phyloP scores from a whole-genome alignment of 768 basidiomycete species.

The Tylopilus intermedius region DNA sequence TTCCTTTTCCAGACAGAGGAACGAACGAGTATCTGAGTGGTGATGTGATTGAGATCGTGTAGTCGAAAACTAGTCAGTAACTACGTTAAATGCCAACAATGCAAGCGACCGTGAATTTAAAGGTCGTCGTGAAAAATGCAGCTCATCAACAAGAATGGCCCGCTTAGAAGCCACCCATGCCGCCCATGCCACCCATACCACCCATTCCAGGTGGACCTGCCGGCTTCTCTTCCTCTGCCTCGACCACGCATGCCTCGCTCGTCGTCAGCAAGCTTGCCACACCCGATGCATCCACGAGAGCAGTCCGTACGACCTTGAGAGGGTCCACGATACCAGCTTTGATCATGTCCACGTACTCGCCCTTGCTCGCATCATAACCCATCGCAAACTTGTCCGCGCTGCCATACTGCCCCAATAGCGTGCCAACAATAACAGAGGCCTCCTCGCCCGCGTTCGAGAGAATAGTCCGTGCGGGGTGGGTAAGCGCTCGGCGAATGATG shows the following conservation, averaged over 20 bases:
- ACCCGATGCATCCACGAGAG: constrained; percentile 86
- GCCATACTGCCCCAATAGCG: constrained; percentile 66
- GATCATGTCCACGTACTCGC: constrained; percentile 95
- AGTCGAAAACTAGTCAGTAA: too few relatives aligned
- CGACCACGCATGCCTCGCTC: constrained; percentile 88
- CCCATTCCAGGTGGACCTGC: constrained; percentile 52
- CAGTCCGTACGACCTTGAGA: constrained; percentile 91
- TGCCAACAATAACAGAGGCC: constrained; percentile 62
- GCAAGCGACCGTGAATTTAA: not conserved
- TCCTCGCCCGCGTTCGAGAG: constrained; percentile 61
- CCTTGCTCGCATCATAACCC: constrained; percentile 90
- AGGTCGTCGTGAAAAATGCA: not conserved
- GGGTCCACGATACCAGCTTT: constrained; percentile 92
- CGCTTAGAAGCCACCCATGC: constrained; percentile 49
- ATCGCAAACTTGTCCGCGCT: constrained; percentile 71
- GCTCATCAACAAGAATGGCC: not conserved
- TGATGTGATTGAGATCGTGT: too few relatives aligned
- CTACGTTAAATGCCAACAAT: not conserved
- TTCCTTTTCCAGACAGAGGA: too few relatives aligned
- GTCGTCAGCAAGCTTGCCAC: constrained; percentile 94
- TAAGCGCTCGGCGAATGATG: constrained; percentile 57
- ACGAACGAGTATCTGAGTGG: too few relatives aligned
- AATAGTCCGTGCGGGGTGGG: not conserved
- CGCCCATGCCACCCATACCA: constrained; percentile 62
- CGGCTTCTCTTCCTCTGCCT: constrained; percentile 77